Evolutionary conservation across 768 basidiomycete genomes (phyloP).

Genomic region (Flagelloscypha sp.): DNA sequence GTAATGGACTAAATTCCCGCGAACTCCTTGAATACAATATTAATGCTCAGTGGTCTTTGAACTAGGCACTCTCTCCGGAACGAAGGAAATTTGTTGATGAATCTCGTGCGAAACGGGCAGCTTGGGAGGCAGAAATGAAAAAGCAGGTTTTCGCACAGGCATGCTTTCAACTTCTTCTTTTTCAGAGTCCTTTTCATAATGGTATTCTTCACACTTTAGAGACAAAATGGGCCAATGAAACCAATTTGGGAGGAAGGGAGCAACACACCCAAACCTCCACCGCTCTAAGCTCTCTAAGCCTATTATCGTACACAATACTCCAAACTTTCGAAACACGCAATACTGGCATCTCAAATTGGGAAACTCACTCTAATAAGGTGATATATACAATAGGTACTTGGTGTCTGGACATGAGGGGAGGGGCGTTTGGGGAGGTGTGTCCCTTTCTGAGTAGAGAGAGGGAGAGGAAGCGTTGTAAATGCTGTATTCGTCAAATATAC

Average conservation of each 20-base stretch:
- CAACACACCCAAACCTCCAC: not conserved
- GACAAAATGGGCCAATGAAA: too few species aligned
- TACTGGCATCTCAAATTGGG: too few species aligned
- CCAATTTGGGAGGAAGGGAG: conserved; percentile 28
- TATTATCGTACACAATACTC: not conserved
- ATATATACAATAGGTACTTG: too few species aligned
- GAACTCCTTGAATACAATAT: too few species aligned
- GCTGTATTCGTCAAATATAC: too few species aligned
- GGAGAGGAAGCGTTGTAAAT: too few species aligned
- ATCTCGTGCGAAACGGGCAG: conserved; percentile 40
- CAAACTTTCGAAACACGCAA: not conserved
- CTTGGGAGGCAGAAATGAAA: conserved; percentile 46
- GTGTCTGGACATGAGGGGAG: too few species aligned
- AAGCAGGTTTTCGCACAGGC: conserved; percentile 48
- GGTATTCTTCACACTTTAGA: too few species aligned
- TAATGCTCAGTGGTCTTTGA: not conserved
- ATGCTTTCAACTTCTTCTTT: conserved; percentile 15
- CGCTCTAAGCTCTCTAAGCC: not conserved
- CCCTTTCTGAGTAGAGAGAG: too few species aligned
- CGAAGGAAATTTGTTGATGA: conserved; percentile 37
- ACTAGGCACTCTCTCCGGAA: not conserved
- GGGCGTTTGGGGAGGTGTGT: too few species aligned
- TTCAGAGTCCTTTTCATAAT: not conserved
- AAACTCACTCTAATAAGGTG: not conserved
- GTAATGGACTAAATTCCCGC: too few species aligned